Evolutionary conservation across 78 protist species (phyloP), one percentile per base, ranked within the genome.

Genomic region (Dictyostelium brefeldianum): DNA sequence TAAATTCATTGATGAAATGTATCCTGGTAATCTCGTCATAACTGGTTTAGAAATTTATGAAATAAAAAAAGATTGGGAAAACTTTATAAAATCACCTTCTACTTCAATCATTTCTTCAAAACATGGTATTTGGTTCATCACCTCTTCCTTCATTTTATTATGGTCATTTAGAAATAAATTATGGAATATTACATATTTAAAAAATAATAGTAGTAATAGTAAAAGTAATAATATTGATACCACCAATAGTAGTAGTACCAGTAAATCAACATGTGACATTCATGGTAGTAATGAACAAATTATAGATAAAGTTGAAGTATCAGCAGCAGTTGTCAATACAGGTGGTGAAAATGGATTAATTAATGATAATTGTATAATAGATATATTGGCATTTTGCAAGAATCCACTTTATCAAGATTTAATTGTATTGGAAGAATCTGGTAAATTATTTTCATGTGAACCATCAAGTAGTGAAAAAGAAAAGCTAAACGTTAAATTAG

Each of bases 371-470:
- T 27, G 25, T n/a, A 82, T 82, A 27, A 53, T 77, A 8, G 79
- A 87, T 29, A 31, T 75, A 18, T 77, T 87, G 46, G 78, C 73
- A 15, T 41, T 27, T 50, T 87, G 93, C 51, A 50, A 36, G 14
- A 80, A 87, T 87, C 93, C 93, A 57, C 20, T 15, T 50, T 48
- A 54, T 14, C 93, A 87, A 77, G 84, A 87, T 25, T 29, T 87
- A 25, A 17, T 87, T 10, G 36, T 87, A 11, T 36, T 87, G 11
- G 93, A 87, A 25, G 29, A 65, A 59, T n/a, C 57, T 12, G 93
- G 93, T n/a, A 74, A 74, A 65, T 36, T 87, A 14, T 87, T 78
- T 47, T 47, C 93, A 29, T 87, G 83, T 74, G 93, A 87, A 47
- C 83, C 83, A 43, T 17, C 51, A 22, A 12, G 5, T 20, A 48